Base-by-base conservation (phyloP, 2,329 filamentous ascomycete genomes). In the Botryotinia calthae region DNA sequence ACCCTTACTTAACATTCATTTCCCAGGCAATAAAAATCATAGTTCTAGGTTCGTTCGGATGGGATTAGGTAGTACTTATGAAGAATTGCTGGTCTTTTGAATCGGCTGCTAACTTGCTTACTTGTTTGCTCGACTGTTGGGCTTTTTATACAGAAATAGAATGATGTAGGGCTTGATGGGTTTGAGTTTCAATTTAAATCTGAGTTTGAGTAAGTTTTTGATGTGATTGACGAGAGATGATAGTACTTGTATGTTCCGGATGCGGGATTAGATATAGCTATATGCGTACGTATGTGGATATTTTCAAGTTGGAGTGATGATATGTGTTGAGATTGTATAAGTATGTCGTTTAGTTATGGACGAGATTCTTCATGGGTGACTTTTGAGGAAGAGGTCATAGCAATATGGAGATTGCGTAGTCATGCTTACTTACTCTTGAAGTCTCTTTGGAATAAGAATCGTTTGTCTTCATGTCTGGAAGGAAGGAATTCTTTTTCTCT, bases 11-110 rank as follows among this genome's bases (percentile, higher is more conserved):
- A 18, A 44, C 2, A 20, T 42, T 44, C 48, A n/a, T 0, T n/a
- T 54, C 5, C 6, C 1, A 16, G 12, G 12, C 4, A 1, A 16
- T n/a, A 7, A n/a, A 2, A 7, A 14, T 4, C 1, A 18, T 1
- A 8, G 14, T 28, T n/a, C 18, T 31, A 56, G 28, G 14, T 28
- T 56, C 14, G 51, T 56, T 28, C 18, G n/a, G n/a, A 56, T 56
- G n/a, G 28, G 3, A 28, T 2, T 56, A n/a, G 25, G 0, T n/a
- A 12, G 48, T 54, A 5, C 2, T n/a, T 54, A n/a, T n/a, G 25
- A 5, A 22, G 20, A 5, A 14, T n/a, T 42, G 4, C 14, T 51
- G 48, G 4, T 2, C 10, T n/a, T 51, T n/a, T 4, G 5, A 12
- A 5, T 51, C 5, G 14, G 48, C 9, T 9, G 37, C 37, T 37